Evolutionary conservation across 2,329 filamentous ascomycete genomes (phyloP), one percentile per base, ranked within the genome.

Genomic region (Aspergillus fumigatus): DNA sequence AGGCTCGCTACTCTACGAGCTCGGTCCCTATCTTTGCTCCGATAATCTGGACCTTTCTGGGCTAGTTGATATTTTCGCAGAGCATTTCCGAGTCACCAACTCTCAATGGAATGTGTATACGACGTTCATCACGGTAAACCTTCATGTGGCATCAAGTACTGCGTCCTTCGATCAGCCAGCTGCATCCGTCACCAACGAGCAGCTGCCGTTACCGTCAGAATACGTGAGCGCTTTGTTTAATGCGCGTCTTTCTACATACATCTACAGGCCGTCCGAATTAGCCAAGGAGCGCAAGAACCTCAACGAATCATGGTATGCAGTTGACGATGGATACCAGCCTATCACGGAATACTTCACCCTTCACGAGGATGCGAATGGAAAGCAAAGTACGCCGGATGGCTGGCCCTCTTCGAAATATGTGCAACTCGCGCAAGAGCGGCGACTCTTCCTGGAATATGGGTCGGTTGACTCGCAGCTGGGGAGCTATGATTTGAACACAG

Each of bases 351-450:
- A 86, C 62, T 85, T 83, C 56, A 73, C 72, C 5, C 73, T 75
- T 1, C 65, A 77, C 8, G 64, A 69, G 27, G 62, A 73, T 43
- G 50, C 62, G 10, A 62, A 70, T 3, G 73, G 76, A 19, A 61
- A 55, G n/a, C 71, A 73, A 38, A 76, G 75, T 21, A 87, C 84
- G 0, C 66, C 75, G 0, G 78, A 85, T 69, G 86, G 86, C 10
- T 88, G 86, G 86, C 86, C 86, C 0, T 81, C 79, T n/a, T 80
- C 84, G 61, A 77, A 79, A 21, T 85, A 79, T 61, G 70, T 87
- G 35, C 82, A 85, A 61, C 77, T 86, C 48, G 73, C 76, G 1
- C 73, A 77, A 49, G 75, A 77, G n/a, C 79, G 79, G 60, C 76
- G 85, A 32, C 62, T 88, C 2, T 64, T 88, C 2, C 67, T 82